Evolutionary conservation across 2,329 filamentous ascomycete genomes (phyloP).

Genomic region (Diplodia scrobiculata): DNA sequence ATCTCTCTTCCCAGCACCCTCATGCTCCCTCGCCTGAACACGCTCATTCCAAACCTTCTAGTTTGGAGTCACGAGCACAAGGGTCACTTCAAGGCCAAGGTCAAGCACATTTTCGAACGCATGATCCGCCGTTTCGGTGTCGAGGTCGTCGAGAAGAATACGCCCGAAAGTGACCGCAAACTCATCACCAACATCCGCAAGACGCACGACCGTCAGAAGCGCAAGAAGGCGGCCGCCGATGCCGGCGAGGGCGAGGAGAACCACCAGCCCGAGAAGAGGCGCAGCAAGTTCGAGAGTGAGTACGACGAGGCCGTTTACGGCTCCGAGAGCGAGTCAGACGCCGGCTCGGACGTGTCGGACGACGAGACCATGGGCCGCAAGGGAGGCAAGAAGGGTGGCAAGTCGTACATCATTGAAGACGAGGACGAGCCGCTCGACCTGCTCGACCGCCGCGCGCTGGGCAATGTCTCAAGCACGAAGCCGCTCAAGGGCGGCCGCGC

Average conservation of each 20-base stretch:
- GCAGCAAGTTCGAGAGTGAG: conserved; percentile 79
- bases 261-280: conserved; percentile 43
- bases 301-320: conserved; percentile 97
- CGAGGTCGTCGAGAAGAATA: conserved; percentile 74
- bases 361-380: conserved; percentile 53
- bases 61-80: conserved; percentile 98
- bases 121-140: conserved; percentile 90
- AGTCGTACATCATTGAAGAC: conserved; percentile 88
- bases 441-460: conserved; percentile 82
- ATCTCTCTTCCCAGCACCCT: conserved; percentile 79
- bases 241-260: conserved; percentile 42
- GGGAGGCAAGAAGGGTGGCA: conserved; percentile 58
- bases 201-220: conserved; percentile 85
- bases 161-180: conserved; percentile 84
- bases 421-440: conserved; percentile 94
- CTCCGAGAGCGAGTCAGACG: conserved; percentile 54
- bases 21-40: conserved; percentile 73
- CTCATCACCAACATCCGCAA: conserved; percentile 93
- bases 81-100: conserved; percentile 92
- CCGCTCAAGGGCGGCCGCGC: conserved; percentile 65
- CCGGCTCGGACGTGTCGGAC: conserved; percentile 64
- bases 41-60: conserved; percentile 85
- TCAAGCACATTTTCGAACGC: conserved; percentile 95
- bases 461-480: conserved; percentile 89
- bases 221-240: conserved; percentile 72